Evolutionary conservation across 768 basidiomycete genomes (phyloP), one percentile per base, ranked within the genome.

Genomic region (Favolaschia claudopus): DNA sequence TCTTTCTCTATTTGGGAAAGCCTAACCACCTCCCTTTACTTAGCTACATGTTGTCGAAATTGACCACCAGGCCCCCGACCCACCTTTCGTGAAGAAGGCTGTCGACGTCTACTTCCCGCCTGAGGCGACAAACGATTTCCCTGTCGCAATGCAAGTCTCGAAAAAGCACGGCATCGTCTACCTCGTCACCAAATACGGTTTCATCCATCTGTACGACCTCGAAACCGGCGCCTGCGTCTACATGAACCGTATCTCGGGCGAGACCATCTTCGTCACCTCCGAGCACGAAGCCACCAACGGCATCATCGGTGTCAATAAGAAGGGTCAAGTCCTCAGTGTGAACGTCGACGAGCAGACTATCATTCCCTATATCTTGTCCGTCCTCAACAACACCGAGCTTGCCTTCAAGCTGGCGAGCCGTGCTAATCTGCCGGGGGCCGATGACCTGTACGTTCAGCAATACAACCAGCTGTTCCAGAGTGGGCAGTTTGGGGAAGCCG

Each of bases 161-260:
- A 89, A 91, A 75, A 93, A 93, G 74, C 96, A 97, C 75, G 96
- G 97, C 32, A 94, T 99, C 75, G 80, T 97, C 69, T 99, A 96
- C 78, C 85, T 99, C 55, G 93, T 98, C 71, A 99, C 97, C 54
- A 99, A 99, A 75, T 99, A 94, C 72, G 97, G 97, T 37, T 99
- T 99, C 79, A 99, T 99, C 70, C 97, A 99, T 75, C 85, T 99
- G 14, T 99, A 99, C 76, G 97, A 99, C 76, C 87, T 99, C 63
- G 97, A 99, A 76, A 86, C 95, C 9, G 97, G 96, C 55, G 89
- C 93, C 39, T 99, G 97, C 78, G 88, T 99, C 58, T 99, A 99
- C 82, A 99, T 99, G 97, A 99, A 99, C 84, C 92, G 97, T 64
- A 99, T 99, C 73, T 95, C 93, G 38, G 96, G 97, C 31, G 97